These are phyloP conservation scores for Pseudogymnoascus sp. DNA, from an alignment of 2,329 filamentous ascomycete genomes.

Conservation along the genomic window DNA sequence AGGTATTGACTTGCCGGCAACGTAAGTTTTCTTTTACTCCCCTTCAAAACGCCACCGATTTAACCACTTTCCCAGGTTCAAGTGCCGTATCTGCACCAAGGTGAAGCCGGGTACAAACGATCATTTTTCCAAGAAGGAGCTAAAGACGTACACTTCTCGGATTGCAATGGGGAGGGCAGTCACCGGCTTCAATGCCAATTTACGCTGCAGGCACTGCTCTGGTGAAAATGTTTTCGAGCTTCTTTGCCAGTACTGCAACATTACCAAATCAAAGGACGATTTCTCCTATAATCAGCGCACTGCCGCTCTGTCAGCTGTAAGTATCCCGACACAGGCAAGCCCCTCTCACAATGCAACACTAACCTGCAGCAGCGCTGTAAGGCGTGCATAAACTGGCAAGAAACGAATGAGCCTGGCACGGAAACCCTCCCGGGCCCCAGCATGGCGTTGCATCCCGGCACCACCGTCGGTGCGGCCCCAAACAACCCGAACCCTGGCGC, in stretches of 20 bases:
- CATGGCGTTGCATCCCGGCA: constrained; percentile 5
- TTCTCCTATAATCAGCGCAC: constrained; percentile 45
- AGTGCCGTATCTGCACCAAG: constrained; percentile 41
- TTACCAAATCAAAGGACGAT: constrained; percentile 38
- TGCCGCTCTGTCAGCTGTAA: constrained; percentile 35
- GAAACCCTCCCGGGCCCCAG: constrained; percentile 18
- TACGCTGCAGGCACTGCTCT: constrained; percentile 39
- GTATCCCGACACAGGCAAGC: background rate
- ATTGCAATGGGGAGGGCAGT: constrained; percentile 11
- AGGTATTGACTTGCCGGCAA: constrained; percentile 12
- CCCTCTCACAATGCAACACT: background rate
- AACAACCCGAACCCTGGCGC: background rate
- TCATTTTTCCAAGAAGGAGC: constrained; percentile 42
- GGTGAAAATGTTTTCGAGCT: constrained; percentile 39
- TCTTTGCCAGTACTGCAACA: constrained; percentile 40
- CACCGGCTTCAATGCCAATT: constrained; percentile 20
- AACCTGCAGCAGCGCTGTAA: constrained; percentile 34
- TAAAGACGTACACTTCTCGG: constrained; percentile 27
- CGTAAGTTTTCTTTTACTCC: background rate
- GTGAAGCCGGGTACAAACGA: constrained; percentile 26
- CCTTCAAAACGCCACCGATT: background rate
- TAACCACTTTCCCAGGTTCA: constrained; percentile 32
- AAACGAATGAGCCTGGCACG: constrained; percentile 17
- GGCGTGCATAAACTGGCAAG: constrained; percentile 24
- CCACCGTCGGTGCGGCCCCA: background rate